Evolutionary conservation across 2,329 filamentous ascomycete species (phyloP).

Genomic region (Paraconiothyrium sp.): DNA sequence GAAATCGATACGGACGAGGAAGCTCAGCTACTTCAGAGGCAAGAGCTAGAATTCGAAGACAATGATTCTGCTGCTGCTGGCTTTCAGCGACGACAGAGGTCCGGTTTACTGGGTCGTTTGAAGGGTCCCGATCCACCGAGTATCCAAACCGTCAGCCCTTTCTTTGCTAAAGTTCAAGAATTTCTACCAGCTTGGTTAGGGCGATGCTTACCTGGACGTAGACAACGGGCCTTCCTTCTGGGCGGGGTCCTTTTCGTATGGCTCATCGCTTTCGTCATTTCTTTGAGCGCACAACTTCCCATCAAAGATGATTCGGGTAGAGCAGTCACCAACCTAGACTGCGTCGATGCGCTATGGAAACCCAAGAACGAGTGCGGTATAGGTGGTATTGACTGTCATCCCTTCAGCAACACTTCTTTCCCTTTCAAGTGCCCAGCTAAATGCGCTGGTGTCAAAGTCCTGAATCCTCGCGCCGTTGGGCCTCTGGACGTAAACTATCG

Average conservation of each 20-base stretch:
- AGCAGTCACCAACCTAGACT: conserved; percentile 73
- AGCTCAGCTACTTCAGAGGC: conserved; percentile 35
- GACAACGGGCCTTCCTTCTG: conserved; percentile 65
- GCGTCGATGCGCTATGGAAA: conserved; percentile 75
- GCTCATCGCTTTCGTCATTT: conserved; percentile 72
- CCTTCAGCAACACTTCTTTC: conserved; percentile 74
- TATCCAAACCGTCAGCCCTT: conserved; percentile 54
- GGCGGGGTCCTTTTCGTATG: conserved; percentile 68
- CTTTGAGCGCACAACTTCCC: conserved; percentile 69
- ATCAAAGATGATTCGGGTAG: conserved; percentile 69
- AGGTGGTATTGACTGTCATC: conserved; percentile 77
- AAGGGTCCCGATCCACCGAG: conserved; percentile 55
- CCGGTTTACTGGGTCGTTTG: conserved; percentile 39
- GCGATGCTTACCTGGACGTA: conserved; percentile 63
- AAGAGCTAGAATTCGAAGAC: conserved; percentile 41
- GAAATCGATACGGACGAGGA: conserved; percentile 36
- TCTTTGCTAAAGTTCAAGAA: conserved; percentile 73
- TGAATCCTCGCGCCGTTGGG: conserved; percentile 79
- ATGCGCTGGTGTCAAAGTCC: conserved; percentile 70
- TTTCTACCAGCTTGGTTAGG: conserved; percentile 70
- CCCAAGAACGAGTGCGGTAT: conserved; percentile 76
- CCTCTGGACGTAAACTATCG: conserved; percentile 68
- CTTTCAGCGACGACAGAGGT: conserved; percentile 2
- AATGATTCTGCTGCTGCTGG: conserved; percentile 14
- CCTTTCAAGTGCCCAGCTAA: conserved; percentile 78